These are phyloP conservation scores for Wickerhamia fluorescens DNA, from an alignment of 805 yeast species.

Conservation along the genomic window DNA sequence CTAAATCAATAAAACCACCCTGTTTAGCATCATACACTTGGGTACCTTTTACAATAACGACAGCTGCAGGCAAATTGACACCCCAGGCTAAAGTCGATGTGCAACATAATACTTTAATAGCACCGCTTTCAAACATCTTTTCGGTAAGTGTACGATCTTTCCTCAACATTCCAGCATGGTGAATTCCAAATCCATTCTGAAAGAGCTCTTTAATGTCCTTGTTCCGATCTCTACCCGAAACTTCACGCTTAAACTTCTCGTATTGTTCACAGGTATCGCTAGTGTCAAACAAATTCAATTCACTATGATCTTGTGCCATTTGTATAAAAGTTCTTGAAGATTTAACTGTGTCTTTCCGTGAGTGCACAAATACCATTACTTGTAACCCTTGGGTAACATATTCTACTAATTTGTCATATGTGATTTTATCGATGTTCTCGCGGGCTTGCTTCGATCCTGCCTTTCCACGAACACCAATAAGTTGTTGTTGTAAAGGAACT, in stretches of 20 bases:
- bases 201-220: constrained; percentile 79
- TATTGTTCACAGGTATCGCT: constrained; percentile 31
- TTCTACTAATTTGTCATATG: constrained; percentile 69
- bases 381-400: constrained; percentile 69
- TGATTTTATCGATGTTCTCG: constrained; percentile 65
- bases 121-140: constrained; percentile 77
- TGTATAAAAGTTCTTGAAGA: constrained; percentile 69
- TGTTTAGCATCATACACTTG: constrained; percentile 90
- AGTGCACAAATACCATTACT: constrained; percentile 95
- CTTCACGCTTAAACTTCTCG: constrained; percentile 52
- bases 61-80: constrained; percentile 96
- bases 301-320: constrained; percentile 58
- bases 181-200: constrained; percentile 80
- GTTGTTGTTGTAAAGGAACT: constrained; percentile 82
- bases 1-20: constrained; percentile 91
- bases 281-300: constrained; percentile 52
- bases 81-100: constrained; percentile 99
- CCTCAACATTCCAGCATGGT: constrained; percentile 96
- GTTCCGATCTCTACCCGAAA: constrained; percentile 59
- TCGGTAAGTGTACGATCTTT: constrained; percentile 87
- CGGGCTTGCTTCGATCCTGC: constrained; percentile 67
- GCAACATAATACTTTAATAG: constrained; percentile 84
- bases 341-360: constrained; percentile 85
- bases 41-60: constrained; percentile 93
- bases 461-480: constrained; percentile 82